Conservation (phyloP, 805 yeast species). For the Candida piceae region DNA sequence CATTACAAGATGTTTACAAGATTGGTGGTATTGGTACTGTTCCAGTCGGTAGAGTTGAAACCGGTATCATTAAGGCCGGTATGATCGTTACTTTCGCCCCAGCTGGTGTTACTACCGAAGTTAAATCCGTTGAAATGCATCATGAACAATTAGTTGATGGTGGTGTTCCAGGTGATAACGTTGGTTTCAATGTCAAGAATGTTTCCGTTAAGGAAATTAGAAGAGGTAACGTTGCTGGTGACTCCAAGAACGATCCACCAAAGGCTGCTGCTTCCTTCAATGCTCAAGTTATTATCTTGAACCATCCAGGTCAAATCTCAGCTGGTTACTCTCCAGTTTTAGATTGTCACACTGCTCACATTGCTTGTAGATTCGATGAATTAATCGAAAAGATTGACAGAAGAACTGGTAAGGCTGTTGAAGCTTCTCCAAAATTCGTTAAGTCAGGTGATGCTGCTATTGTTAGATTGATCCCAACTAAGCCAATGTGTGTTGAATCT, state of each 20-base stretch:
- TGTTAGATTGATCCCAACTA: conserved; percentile 82
- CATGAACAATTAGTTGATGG: conserved; percentile 77
- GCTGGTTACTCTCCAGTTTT: conserved; percentile 90
- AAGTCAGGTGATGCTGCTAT: conserved; percentile 96
- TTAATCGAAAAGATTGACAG: conserved; percentile 83
- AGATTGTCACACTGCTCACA: conserved; percentile 91
- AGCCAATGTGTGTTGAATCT: conserved; percentile 94
- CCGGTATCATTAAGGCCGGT: conserved; percentile 89
- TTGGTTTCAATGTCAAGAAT: conserved; percentile 87
- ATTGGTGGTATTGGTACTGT: conserved; percentile 90
- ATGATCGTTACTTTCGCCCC: conserved; percentile 88
- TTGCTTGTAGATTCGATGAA: conserved; percentile 80
- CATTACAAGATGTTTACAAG: conserved; percentile 89
- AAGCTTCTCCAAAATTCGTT: conserved; percentile 87
- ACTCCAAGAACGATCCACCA: conserved; percentile 87
- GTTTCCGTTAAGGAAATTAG: conserved; percentile 85
- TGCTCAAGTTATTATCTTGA: conserved; percentile 81
- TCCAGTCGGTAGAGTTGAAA: conserved; percentile 92
- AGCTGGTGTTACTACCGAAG: conserved; percentile 85
- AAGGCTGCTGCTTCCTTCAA: conserved; percentile 64
- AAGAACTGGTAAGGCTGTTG: conserved; percentile 87
- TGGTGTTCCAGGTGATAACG: conserved; percentile 91
- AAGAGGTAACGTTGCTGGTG: conserved; percentile 92
- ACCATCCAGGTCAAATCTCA: conserved; percentile 89
- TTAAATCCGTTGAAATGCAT: conserved; percentile 86